Conservation (phyloP, 345 rosid species). For the Hibiscus trionum region DNA sequence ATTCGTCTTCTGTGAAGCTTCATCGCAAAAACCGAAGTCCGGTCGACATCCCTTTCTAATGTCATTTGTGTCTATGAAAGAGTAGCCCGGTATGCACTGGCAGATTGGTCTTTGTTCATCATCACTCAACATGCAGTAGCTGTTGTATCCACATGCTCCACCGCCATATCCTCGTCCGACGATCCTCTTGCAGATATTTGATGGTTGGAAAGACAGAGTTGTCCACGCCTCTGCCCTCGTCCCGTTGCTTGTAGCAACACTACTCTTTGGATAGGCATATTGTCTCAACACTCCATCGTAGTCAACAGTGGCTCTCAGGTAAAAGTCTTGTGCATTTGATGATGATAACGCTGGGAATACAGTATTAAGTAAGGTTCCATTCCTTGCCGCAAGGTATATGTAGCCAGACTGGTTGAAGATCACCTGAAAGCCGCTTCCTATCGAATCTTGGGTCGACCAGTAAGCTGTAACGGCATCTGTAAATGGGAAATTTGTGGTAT, state of each 20-base stretch:
- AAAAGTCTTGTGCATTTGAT: background rate
- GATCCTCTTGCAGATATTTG: conserved; percentile 30
- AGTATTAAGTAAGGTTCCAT: conserved; percentile 17
- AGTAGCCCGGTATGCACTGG: conserved; percentile 37
- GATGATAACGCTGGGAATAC: background rate
- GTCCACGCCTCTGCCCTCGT: conserved; percentile 21
- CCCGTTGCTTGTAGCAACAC: background rate
- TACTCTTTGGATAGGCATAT: conserved; percentile 39
- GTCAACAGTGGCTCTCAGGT: conserved; percentile 40
- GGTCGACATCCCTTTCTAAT: conserved; percentile 33
- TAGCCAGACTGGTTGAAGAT: conserved; percentile 42
- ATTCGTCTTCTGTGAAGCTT: conserved; percentile 11
- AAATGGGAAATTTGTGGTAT: background rate
- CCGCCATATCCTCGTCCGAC: conserved; percentile 13
- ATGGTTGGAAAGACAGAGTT: conserved; percentile 15
- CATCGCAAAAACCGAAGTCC: conserved; percentile 28
- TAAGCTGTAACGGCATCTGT: conserved; percentile 14
- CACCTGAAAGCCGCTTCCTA: conserved; percentile 2
- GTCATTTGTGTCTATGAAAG: conserved; percentile 26
- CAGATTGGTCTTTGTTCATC: conserved; percentile 36
- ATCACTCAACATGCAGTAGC: conserved; percentile 29
- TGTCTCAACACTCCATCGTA: conserved; percentile 50
- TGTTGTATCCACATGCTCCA: conserved; percentile 57
- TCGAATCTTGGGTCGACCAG: conserved; percentile 18
- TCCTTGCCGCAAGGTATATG: conserved; percentile 23